Conservation (phyloP, 2,329 filamentous ascomycete genomes). For the Exophiala alcalophila region DNA sequence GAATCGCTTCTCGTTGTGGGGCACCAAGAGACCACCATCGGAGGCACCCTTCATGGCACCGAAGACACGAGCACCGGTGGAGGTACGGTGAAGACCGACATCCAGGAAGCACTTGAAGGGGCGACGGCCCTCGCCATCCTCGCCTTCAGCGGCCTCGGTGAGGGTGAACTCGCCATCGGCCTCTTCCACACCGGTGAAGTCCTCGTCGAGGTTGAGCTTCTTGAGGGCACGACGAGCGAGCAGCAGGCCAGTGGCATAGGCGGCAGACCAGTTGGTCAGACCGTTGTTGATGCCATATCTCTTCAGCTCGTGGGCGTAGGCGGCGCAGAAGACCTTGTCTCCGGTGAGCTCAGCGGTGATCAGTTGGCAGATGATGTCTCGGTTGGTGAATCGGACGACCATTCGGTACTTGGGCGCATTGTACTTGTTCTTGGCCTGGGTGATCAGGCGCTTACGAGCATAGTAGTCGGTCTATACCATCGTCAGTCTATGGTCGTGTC, state of each 20-base stretch:
- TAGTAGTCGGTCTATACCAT: slow-evolving; percentile 90
- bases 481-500: slow-evolving; percentile 11
- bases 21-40: slow-evolving; percentile 93
- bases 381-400: slow-evolving; percentile 99
- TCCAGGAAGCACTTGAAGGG: slow-evolving; percentile 99
- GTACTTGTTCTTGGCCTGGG: slow-evolving; percentile 99
- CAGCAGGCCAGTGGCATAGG: slow-evolving; percentile 94
- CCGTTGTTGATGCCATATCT: slow-evolving; percentile 97
- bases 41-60: slow-evolving; percentile 99
- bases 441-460: slow-evolving; percentile 98
- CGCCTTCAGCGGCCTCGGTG: slow-evolving; percentile 88
- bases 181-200: slow-evolving; percentile 95
- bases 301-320: slow-evolving; percentile 96
- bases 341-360: slow-evolving; percentile 92
- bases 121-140: slow-evolving; percentile 82
- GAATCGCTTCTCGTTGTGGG: slow-evolving; percentile 99
- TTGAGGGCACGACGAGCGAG: slow-evolving; percentile 93
- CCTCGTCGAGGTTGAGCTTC: slow-evolving; percentile 93
- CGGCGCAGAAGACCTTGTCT: slow-evolving; percentile 91
- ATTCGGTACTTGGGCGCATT: slow-evolving; percentile 99
- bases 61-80: slow-evolving; percentile 97
- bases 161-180: slow-evolving; percentile 92
- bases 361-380: slow-evolving; percentile 98
- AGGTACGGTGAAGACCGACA: slow-evolving; percentile 94
- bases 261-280: slow-evolving; percentile 99